Evolutionary conservation across 768 basidiomycete genomes (phyloP), one percentile per base, ranked within the genome.

Genomic region (Boletellus ananas): DNA sequence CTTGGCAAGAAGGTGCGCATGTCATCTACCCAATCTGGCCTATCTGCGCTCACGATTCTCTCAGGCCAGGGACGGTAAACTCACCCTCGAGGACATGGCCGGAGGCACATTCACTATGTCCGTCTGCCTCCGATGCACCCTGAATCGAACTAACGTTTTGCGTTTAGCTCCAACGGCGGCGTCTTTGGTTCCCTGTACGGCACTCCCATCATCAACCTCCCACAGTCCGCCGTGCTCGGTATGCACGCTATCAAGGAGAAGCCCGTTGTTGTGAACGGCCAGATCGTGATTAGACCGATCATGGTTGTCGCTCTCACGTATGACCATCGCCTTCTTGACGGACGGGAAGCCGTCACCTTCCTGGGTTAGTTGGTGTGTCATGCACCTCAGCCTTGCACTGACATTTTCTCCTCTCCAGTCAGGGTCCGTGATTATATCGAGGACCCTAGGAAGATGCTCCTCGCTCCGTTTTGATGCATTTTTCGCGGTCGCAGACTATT

Each of bases 51-150:
- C 50, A 51, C 35, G 2, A 43, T 43, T 38, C 48, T 50, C 45
- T 13, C 57, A 85, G 84, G 95, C 94, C 20, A 78, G 86, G 50
- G 94, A 96, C 67, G 82, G 89, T 60, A 96, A 96, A 71, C 79
- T 98, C 45, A 85, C 87, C n/a, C 79, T 98, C 46, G 96, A 97
- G 69, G 95, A 99, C 69, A 97, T 97, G 95, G 79, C 93, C 31
- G 95, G 95, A 43, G 95, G 95, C 43, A 85, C 92, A n/a, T 97
- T 99, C 79, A 98, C 95, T 57, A 97, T 97, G 92, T 93, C 58
- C 56, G 87, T 74, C 34, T 31, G 31, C 47, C 41, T 9, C 21
- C 34, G 21, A 31, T 37, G 3, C n/a, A n/a, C 17, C 42, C 12
- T 11, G 9, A 13, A 50, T 33, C 3, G 1, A 31, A 46, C 37